Evolutionary conservation across 306 rosid genomes (phyloP).

Genomic region (Quercus bicolor): DNA sequence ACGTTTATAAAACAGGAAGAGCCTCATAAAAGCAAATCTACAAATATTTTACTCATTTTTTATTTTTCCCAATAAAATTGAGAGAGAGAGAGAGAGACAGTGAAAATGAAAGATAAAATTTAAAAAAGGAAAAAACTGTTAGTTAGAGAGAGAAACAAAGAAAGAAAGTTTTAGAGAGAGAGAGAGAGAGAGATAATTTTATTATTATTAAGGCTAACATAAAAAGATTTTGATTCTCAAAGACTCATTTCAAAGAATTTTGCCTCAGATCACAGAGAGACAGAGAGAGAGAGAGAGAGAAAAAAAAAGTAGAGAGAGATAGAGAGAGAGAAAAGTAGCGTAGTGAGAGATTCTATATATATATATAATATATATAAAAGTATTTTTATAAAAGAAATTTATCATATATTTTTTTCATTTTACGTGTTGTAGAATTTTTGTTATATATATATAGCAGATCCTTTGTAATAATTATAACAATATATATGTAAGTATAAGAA

Average conservation of each 20-base stretch:
- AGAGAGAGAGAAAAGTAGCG: neutral
- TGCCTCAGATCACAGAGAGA: constrained; percentile 30
- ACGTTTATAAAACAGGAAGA: neutral
- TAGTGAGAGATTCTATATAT: neutral
- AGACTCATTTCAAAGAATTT: constrained; percentile 16
- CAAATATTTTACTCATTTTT: neutral
- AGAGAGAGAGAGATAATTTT: constrained; percentile 17
- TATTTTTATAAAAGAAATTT: no score
- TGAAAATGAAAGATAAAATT: neutral
- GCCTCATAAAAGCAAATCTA: constrained; percentile 3
- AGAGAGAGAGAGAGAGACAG: constrained; percentile 19
- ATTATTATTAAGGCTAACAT: constrained; percentile 23
- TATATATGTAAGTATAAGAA: constrained; percentile 6
- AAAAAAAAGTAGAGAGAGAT: neutral
- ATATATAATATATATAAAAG: neutral
- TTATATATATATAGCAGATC: constrained; percentile 34
- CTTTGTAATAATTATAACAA: constrained; percentile 7
- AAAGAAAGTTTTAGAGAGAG: constrained; percentile 6
- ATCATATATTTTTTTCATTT: neutral
- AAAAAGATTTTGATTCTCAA: constrained; percentile 27
- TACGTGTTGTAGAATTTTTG: constrained; percentile 9
- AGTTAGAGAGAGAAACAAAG: constrained; percentile 7
- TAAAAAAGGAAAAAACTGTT: neutral
- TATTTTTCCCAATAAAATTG: neutral
- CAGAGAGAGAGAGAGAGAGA: neutral